Base-by-base conservation (phyloP, 1,284 basidiomycete species). In the Tilletia indica region DNA sequence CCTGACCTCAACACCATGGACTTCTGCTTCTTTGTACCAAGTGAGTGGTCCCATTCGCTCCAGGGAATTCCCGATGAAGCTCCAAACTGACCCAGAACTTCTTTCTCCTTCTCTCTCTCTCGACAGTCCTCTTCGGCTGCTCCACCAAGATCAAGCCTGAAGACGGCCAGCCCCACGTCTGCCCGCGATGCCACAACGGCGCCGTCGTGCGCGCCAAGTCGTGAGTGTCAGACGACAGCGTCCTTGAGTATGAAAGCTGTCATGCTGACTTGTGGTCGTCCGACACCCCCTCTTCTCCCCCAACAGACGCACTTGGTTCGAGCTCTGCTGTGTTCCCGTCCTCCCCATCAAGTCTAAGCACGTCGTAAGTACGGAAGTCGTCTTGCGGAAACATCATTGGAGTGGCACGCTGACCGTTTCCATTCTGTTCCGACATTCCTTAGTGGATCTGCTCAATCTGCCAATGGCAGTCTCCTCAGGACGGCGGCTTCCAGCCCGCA, bases 131-230 rank as follows among this genome's bases (percentile, higher is more conserved):
- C 69, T 83, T 82, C 31, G 82, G 82, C 25, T 83, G 82, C 67
- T 79, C 80, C 1, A 78, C 73, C 67, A 83, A 82, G 74, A 80
- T 82, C 72, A 79, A 81, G 68, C 81, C 81, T 61, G 81, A 83
- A 63, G 80, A 78, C 61, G 78, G 77, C 16, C 70, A 71, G 25
- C 64, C 81, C 0, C 78, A 82, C 72, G 72, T 83, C 54, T 83
- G 82, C 69, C 82, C 82, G 0, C 74, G 81, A 9, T 83, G 82
- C 72, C 72, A 83, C 72, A 83, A 83, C 69, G 81, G 80, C 14
- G 80, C 81, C 61, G 80, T 81, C 1, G 81, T 82, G 3, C 75
- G 77, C 39, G 80, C 78, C 5, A 82, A 82, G 71, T 72, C 75
- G 61, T 64, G 61, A 64, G 61, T 39, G 36, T 39, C 36, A 38